A percentile compares a stretch with the other conserved stretches of the same genome.
These are phyloP conservation scores for Fagopyrum tataricum DNA, from an alignment of 148 eudicot genomes.

Conservation along the genomic window DNA sequence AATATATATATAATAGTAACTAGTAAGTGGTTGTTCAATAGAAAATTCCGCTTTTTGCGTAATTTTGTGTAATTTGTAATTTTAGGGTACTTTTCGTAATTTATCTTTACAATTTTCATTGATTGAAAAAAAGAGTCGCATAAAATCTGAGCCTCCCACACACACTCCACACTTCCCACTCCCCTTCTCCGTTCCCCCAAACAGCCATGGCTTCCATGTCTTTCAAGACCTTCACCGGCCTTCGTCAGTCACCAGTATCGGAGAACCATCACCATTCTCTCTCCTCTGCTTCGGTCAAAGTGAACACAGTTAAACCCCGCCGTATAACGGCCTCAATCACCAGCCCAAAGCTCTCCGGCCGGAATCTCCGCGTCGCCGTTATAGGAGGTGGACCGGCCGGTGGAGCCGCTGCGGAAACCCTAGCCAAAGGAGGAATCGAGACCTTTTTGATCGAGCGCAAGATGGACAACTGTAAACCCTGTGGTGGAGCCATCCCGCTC, in stretches of 20 bases:
- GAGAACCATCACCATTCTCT: conserved; percentile 21
- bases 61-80: too few relatives aligned
- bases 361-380: conserved; percentile 83
- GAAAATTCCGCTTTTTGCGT: too few relatives aligned
- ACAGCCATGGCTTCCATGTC: conserved; percentile 60
- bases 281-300: conserved; percentile 1
- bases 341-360: conserved; percentile 66
- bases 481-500: conserved; percentile 94
- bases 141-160: conserved; percentile 7
- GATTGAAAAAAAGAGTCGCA: background rate
- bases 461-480: conserved; percentile 89
- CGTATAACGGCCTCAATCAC: conserved; percentile 19
- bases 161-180: background rate
- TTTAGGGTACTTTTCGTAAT: too few relatives aligned
- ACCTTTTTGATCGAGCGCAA: conserved; percentile 74
- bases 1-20: too few relatives aligned
- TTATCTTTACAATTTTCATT: too few relatives aligned
- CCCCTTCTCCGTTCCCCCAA: background rate
- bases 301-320: conserved; percentile 15
- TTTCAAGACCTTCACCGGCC: conserved; percentile 76
- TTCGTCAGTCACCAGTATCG: conserved; percentile 48
- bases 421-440: conserved; percentile 84
- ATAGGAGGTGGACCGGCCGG: conserved; percentile 97
- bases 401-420: conserved; percentile 84
- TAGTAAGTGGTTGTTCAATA: too few relatives aligned